Evolutionary conservation across 768 basidiomycete genomes (phyloP), one percentile per base, ranked within the genome.

Genomic region (Mycena vitilis): DNA sequence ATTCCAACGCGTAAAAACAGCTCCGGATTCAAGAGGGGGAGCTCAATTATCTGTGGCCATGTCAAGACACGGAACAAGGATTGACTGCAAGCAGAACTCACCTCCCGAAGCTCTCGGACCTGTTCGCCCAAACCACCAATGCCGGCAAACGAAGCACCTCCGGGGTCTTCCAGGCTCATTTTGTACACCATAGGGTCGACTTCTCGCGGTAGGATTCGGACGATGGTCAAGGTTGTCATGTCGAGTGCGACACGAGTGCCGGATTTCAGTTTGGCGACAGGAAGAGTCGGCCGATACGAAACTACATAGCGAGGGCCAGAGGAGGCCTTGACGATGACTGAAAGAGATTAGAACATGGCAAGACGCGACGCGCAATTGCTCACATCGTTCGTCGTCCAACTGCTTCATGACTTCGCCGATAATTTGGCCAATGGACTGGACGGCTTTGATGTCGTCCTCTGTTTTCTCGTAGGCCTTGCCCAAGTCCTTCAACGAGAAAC

Each of bases 351-450:
- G 59, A 22, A 20, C 4, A 45, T 22, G 22, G n/a, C 37, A 22
- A 44, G 23, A 48, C 18, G 13, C 18, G n/a, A 49, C 34, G 15
- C 2, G 61, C 18, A 52, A 22, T 51, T 2, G 85, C 94, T 75
- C 76, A 97, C 97, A 99, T 80, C 98, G 87, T 80, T 99, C 97
- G 70, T 98, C 95, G 75, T 99, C 98, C 12, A 99, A 83, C 78
- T 99, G 96, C 81, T 98, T 98, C 90, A 99, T 92, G 64, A 99
- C 95, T 82, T 99, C 98, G 69, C 95, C 98, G 63, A 99, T 97
- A 71, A 99, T 98, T 82, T 99, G 98, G 37, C 98, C 98, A 16
- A 99, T 98, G 10, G 95, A 96, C 78, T 99, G 98, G 18, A 99
- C 91, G 49, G 98, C 98, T 81, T 98, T 99, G 81, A 99, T 97